A percentile compares a stretch with the other conserved stretches of the same genome.
Evolutionary conservation across 352 stramenopile genomes (phyloP).

Genomic region (Globisporangium barbulae): DNA sequence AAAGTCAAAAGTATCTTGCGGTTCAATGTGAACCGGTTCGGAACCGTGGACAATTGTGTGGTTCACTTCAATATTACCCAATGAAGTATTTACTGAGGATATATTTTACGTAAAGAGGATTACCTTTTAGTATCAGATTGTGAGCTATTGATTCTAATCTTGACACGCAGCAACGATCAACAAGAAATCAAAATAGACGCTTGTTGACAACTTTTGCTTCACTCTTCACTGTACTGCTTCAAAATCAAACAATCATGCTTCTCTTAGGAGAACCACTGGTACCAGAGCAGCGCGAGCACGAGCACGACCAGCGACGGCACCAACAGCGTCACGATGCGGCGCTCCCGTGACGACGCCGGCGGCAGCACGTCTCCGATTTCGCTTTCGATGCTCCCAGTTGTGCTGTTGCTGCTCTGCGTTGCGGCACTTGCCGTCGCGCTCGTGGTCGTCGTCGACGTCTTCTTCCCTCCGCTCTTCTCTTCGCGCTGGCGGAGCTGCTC

Average conservation of each 20-base stretch:
- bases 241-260: neutral
- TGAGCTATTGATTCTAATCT: too few species aligned
- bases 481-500: constrained; percentile 38
- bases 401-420: neutral
- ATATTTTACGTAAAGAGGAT: too few species aligned
- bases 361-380: constrained; percentile 9
- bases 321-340: constrained; percentile 39
- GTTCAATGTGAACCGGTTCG: neutral
- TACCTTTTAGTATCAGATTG: too few species aligned
- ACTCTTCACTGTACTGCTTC: neutral
- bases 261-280: constrained; percentile 29
- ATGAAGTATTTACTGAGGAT: too few species aligned
- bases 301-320: constrained; percentile 44
- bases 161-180: too few species aligned
- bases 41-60: neutral
- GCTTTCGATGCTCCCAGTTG: neutral
- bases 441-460: neutral
- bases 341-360: constrained; percentile 17
- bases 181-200: too few species aligned
- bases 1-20: neutral
- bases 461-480: constrained; percentile 24
- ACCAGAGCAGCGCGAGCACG: constrained; percentile 47
- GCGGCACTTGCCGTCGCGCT: neutral
- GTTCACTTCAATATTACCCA: neutral
- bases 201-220: neutral